Conservation (phyloP, 1,284 basidiomycete genomes). For the Mrakiaceae sp. region DNA sequence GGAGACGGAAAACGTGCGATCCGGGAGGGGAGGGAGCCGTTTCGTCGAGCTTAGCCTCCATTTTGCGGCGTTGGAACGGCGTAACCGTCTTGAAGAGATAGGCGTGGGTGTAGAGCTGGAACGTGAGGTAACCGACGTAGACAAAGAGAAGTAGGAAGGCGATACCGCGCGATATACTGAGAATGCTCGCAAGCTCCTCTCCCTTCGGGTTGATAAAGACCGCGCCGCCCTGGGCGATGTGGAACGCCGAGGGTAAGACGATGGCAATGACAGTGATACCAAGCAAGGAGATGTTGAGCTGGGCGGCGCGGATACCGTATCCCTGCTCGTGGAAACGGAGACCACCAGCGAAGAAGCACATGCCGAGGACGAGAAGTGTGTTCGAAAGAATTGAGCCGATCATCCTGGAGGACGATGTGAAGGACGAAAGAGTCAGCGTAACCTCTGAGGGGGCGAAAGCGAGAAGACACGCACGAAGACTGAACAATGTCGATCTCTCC, state of each 20-base stretch:
- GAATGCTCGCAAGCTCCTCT: slow-evolving; percentile 29
- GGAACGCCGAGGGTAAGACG: slow-evolving; percentile 59
- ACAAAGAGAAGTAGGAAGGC: slow-evolving; percentile 48
- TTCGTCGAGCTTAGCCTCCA: slow-evolving; percentile 10
- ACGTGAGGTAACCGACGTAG: slow-evolving; percentile 37
- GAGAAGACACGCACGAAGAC: slow-evolving; percentile 30
- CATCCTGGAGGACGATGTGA: slow-evolving; percentile 31
- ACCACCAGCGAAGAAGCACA: slow-evolving; percentile 50
- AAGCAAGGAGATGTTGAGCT: slow-evolving; percentile 67
- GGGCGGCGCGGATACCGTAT: slow-evolving; percentile 56
- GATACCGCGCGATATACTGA: slow-evolving; percentile 41
- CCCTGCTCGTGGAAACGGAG: slow-evolving; percentile 52
- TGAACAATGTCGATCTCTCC: slow-evolving; percentile 75
- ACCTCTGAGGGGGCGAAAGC: neutral
- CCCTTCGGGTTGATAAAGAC: slow-evolving; percentile 23
- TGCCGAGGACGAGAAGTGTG: slow-evolving; percentile 64
- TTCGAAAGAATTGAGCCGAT: slow-evolving; percentile 55
- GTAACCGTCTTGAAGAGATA: slow-evolving; percentile 41
- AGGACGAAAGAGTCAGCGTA: neutral
- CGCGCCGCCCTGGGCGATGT: slow-evolving; percentile 35
- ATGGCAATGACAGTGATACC: slow-evolving; percentile 69
- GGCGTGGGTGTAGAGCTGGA: slow-evolving; percentile 44
- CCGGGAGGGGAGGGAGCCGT: slow-evolving; percentile 19
- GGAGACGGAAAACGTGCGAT: slow-evolving; percentile 31
- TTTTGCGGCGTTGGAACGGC: slow-evolving; percentile 22